Conservation (phyloP, 2,329 filamentous ascomycete genomes). For the Penicillium concentricum region DNA sequence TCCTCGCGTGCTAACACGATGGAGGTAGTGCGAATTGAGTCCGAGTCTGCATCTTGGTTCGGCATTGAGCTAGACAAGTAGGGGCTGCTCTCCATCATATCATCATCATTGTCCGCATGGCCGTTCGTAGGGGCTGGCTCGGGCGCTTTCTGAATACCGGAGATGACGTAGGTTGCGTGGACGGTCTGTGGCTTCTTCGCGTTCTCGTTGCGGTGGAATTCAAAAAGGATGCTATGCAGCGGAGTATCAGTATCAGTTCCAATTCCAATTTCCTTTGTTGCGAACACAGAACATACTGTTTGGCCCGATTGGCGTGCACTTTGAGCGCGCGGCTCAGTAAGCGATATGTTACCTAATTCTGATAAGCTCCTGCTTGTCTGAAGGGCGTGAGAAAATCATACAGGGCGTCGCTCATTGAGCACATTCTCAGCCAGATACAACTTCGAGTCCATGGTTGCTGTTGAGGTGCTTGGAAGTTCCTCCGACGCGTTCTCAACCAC, state of each 20-base stretch:
- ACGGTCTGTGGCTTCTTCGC: constrained; percentile 69
- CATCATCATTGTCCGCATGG: constrained; percentile 63
- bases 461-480: constrained; percentile 9
- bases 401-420: constrained; percentile 71
- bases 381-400: constrained; percentile 42
- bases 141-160: constrained; percentile 60
- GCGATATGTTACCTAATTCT: constrained; percentile 76
- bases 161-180: constrained; percentile 90
- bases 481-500: constrained; percentile 39
- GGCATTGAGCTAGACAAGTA: constrained; percentile 67
- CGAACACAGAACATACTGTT: constrained; percentile 64
- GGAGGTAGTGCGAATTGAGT: constrained; percentile 55
- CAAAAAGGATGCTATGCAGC: constrained; percentile 70
- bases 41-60: constrained; percentile 50
- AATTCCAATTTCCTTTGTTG: not conserved
- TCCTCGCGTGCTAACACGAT: constrained; percentile 72
- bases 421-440: constrained; percentile 74
- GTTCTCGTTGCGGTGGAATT: constrained; percentile 80
- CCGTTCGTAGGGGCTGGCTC: constrained; percentile 40
- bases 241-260: constrained; percentile 9
- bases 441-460: constrained; percentile 56
- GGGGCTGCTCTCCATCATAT: constrained; percentile 62
- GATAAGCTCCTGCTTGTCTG: constrained; percentile 3
- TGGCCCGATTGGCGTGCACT: constrained; percentile 82
- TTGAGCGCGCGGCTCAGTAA: constrained; percentile 77